phyloP scores from a whole-genome alignment of 352 stramenopile species.

The Globisporangium alternatum region DNA sequence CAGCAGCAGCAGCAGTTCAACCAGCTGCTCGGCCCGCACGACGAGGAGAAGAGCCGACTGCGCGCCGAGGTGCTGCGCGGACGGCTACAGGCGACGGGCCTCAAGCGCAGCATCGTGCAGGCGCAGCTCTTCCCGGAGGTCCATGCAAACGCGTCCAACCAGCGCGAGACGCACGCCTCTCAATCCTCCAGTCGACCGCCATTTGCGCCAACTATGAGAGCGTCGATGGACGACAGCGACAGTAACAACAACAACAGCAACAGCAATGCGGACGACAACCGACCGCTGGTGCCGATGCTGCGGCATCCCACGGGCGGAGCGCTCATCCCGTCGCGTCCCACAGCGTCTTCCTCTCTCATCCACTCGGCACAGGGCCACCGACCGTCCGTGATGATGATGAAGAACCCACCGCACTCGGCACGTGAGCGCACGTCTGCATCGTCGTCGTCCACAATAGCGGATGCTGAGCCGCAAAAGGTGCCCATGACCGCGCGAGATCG shows the following conservation, averaged over 20 bases:
- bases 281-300: conserved; percentile 30
- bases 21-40: neutral
- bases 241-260: neutral
- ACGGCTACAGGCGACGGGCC: conserved; percentile 52
- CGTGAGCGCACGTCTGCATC: conserved; percentile 9
- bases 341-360: conserved; percentile 25
- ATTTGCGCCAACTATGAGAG: neutral
- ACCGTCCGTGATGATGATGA: neutral
- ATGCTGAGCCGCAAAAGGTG: conserved; percentile 22
- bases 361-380: conserved; percentile 12
- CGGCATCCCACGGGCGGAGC: conserved; percentile 25
- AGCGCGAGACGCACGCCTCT: conserved; percentile 10
- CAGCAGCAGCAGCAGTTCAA: neutral
- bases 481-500: conserved; percentile 57
- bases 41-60: conserved; percentile 12
- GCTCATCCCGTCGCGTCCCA: conserved; percentile 53
- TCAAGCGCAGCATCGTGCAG: conserved; percentile 59
- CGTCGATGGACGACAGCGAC: too few species aligned
- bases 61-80: conserved; percentile 24
- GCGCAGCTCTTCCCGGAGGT: conserved; percentile 40
- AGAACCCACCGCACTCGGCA: conserved; percentile 18
- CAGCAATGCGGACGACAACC: conserved; percentile 13
- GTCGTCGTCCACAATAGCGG: neutral
- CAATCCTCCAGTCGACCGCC: neutral
- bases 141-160: conserved; percentile 5